These are phyloP conservation scores for Naganishia cerealis DNA, from an alignment of 1,284 basidiomycete species.

Conservation along the genomic window DNA sequence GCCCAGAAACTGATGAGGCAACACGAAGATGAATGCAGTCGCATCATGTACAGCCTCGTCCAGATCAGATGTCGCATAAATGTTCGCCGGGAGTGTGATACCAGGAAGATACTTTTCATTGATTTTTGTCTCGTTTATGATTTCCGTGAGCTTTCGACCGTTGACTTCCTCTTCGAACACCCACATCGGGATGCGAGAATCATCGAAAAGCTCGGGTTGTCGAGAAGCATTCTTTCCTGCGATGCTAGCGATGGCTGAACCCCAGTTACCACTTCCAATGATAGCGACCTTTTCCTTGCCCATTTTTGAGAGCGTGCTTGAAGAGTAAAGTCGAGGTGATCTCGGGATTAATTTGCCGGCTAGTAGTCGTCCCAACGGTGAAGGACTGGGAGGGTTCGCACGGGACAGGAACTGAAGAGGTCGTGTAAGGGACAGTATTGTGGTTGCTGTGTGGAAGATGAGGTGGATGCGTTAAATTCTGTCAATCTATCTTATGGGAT, in stretches of 20 bases:
- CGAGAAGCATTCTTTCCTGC: slow-evolving; percentile 52
- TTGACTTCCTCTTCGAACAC: slow-evolving; percentile 57
- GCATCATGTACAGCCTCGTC: slow-evolving; percentile 58
- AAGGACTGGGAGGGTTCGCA: neutral
- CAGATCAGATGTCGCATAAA: slow-evolving; percentile 58
- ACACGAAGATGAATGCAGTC: slow-evolving; percentile 61
- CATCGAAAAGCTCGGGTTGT: slow-evolving; percentile 56
- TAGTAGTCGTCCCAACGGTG: neutral
- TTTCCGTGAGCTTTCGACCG: slow-evolving; percentile 59
- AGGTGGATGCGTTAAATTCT: no score
- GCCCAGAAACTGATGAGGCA: slow-evolving; percentile 59
- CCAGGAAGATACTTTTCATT: slow-evolving; percentile 58
- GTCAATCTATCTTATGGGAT: neutral
- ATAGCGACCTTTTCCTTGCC: slow-evolving; percentile 60
- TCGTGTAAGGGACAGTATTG: slow-evolving; percentile 18
- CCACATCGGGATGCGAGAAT: slow-evolving; percentile 56
- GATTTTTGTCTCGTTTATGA: slow-evolving; percentile 60
- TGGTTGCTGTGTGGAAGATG: slow-evolving; percentile 17
- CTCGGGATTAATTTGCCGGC: neutral
- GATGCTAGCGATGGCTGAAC: slow-evolving; percentile 61
- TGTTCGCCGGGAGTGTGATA: slow-evolving; percentile 57
- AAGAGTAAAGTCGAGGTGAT: neutral
- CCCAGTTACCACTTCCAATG: slow-evolving; percentile 59
- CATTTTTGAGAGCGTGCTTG: slow-evolving; percentile 35
- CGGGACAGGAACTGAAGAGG: neutral